phyloP scores from a whole-genome alignment of 2,329 filamentous ascomycete genomes.

The Penicillium rolfsii region DNA sequence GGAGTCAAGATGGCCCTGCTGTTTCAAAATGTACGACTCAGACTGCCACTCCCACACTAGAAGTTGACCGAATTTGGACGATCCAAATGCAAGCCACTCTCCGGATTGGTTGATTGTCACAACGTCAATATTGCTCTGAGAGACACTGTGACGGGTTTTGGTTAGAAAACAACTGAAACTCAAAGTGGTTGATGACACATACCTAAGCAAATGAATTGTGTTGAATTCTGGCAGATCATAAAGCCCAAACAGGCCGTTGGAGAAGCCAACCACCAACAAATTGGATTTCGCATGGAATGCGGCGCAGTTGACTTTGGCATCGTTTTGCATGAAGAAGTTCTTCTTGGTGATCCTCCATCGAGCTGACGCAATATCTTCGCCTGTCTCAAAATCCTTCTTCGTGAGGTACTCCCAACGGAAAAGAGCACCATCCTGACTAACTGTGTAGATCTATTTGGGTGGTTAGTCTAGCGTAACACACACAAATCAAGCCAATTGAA shows the following conservation, averaged over 20 bases:
- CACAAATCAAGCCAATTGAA: not conserved
- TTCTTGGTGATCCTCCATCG: conserved; percentile 90
- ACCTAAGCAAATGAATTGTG: conserved; percentile 80
- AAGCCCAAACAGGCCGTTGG: conserved; percentile 87
- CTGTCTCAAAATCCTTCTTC: conserved; percentile 63
- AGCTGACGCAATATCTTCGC: conserved; percentile 67
- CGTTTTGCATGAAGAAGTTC: conserved; percentile 92
- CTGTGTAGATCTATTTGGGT: conserved; percentile 72
- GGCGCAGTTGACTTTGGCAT: conserved; percentile 85
- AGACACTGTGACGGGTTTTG: conserved; percentile 68
- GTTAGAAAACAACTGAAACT: conserved; percentile 1
- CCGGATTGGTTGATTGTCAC: conserved; percentile 92
- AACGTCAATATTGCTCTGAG: conserved; percentile 93
- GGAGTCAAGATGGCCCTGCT: conserved; percentile 94
- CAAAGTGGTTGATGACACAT: conserved; percentile 15
- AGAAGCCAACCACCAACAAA: conserved; percentile 95
- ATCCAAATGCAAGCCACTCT: conserved; percentile 96
- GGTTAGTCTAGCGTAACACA: conserved; percentile 20
- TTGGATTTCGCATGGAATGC: conserved; percentile 84
- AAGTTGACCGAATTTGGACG: conserved; percentile 92
- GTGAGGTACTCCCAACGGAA: conserved; percentile 88
- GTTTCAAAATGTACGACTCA: conserved; percentile 97
- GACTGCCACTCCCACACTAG: conserved; percentile 99
- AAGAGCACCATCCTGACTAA: conserved; percentile 95
- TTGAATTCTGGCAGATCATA: conserved; percentile 97